These are phyloP conservation scores for Talaromyces nanjingensis DNA, from an alignment of 495 filamentous ascomycete genomes.

Conservation along the genomic window DNA sequence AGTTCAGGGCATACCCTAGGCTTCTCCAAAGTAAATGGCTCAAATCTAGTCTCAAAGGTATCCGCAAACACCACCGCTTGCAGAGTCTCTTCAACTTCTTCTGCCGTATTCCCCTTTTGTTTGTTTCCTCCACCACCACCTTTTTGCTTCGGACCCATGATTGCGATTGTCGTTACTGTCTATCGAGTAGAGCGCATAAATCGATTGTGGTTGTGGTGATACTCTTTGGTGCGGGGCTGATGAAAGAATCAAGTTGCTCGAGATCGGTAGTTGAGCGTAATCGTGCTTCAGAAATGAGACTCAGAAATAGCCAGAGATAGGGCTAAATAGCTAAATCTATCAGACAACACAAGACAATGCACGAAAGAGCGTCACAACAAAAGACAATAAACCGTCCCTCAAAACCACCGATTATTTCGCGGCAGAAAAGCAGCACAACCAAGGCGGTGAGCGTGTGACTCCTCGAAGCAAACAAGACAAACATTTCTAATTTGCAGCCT, in stretches of 20 bases:
- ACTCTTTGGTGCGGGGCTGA: background rate
- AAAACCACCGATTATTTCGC: background rate
- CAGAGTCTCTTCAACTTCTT: constrained; percentile 73
- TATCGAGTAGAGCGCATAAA: background rate
- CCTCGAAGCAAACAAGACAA: background rate
- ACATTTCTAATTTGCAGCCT: background rate
- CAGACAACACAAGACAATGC: background rate
- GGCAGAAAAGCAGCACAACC: constrained; percentile 3
- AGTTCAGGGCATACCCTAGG: constrained; percentile 70
- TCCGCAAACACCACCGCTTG: constrained; percentile 92
- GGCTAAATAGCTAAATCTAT: background rate
- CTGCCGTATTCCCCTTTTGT: constrained; percentile 47
- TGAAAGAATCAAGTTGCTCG: background rate
- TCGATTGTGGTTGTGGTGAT: background rate
- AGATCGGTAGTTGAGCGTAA: background rate
- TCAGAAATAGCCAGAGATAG: background rate
- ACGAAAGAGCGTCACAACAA: background rate
- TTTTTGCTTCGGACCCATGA: constrained; percentile 52
- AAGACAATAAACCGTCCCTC: background rate
- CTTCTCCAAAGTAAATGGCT: constrained; percentile 79
- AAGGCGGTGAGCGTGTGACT: background rate
- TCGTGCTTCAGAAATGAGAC: background rate
- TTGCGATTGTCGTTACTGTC: background rate
- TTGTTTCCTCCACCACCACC: constrained; percentile 45
- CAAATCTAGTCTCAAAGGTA: constrained; percentile 86